Evolutionary conservation across 2,329 filamentous ascomycete species (phyloP), one percentile per base, ranked within the genome.

Genomic region (Talaromyces sp.): DNA sequence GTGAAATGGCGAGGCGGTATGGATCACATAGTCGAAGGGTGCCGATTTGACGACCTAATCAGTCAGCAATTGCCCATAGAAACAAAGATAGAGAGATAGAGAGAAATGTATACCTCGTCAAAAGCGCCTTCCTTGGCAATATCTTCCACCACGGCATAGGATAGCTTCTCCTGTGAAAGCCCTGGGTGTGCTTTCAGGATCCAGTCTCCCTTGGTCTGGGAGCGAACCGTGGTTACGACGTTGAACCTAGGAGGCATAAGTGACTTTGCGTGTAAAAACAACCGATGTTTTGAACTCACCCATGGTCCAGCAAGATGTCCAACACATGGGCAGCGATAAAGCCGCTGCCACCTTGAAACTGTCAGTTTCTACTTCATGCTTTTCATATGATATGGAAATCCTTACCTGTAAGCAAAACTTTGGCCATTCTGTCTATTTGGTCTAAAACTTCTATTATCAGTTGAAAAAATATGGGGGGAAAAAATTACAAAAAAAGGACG

Each of bases 1-100:
- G 68, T 90, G 87, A 78, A 90, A 93, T 0, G 91, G 90, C 0
- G 85, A 88, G 2, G 89, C 89, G 5, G 89, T 91, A 72, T 92
- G 89, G 57, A 92, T 81, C 56, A 94, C 89, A 53, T 84, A 87
- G 68, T 91, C 87, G 65, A 94, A 90, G 0, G 86, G 84, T 0
- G 85, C 79, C 16, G 84, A 86, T 65, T 85, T 78, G 55, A 87
- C 81, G 16, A 83, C 85, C 72, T 76, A 60, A 31, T 27, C 23
- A 14, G 14, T 68, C 42, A 68, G 62, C 56, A 23, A 31, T n/a
- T 30, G 6, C 9, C 14, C 4, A n/a, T 16, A n/a, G 16, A 40
- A 23, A 23, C 23, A 23, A 23, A 23, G 23, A 23, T 23, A 23
- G 16, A 40, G 2, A n/a, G 36, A 40, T 8, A 5, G 36, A 40